Base-by-base conservation (phyloP, 768 basidiomycete species). In the Leccinum sublutescens region DNA sequence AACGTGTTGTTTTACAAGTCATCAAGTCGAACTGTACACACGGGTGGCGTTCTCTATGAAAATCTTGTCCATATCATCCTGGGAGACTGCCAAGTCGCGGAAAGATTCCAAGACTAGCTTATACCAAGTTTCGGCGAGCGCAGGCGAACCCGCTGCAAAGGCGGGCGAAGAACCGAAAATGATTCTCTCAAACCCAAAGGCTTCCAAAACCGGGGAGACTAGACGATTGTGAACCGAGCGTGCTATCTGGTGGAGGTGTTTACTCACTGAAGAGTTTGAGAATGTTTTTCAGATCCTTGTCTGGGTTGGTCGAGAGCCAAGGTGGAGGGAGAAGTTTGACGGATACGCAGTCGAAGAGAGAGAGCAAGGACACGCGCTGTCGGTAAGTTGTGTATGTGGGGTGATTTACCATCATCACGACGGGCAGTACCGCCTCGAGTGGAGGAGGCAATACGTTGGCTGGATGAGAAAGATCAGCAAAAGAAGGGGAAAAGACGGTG, bases 181-280 rank as follows among this genome's bases (percentile, higher is more conserved):
- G 64, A 94, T 91, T 54, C 92, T 83, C 66, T 89, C 80, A 66
- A 84, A 90, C 7, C 92, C 92, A 69, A 93, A 93, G 3, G 92
- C 92, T 70, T 94, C 92, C 61, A 93, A 75, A 38, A 88, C 87
- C 15, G 89, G 92, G 8, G 85, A 88, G 63, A 93, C 91, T 94
- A 59, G 4, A 17, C 2, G 52, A 31, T 23, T 50, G 52, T 63
- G 38, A 72, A 59, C 19, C 10, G 19, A 29, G 0, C 2, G 21
- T 7, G 9, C 8, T 31, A 12, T 3, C 11, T 52, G 0, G 36
- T 8, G 12, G 9, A 23, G 43, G 36, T 38, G 1, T 14, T 2
- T 17, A 85, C 91, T 76, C 67, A 93, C 91, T 76, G 75, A 91
- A 93, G 83, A 93, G 89, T 78, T 89, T 93, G 73, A 93, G 83